These are phyloP conservation scores for Arthrobotrys iridis DNA, from an alignment of 2,329 filamentous ascomycete genomes.

Conservation along the genomic window DNA sequence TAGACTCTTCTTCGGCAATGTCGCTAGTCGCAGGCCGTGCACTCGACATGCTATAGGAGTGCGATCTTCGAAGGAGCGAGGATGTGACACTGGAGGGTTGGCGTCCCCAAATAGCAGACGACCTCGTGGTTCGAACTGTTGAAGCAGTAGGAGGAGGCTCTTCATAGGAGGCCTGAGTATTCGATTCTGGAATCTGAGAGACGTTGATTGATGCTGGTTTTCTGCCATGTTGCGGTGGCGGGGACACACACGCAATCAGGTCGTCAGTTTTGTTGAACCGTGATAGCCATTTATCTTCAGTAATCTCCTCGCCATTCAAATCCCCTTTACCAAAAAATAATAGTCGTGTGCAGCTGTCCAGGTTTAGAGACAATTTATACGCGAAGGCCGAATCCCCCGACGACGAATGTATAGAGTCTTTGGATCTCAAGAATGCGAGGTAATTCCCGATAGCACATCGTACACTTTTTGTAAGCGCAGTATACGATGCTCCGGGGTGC, in stretches of 20 bases:
- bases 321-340: constrained; percentile 50
- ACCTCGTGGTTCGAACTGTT: constrained; percentile 30
- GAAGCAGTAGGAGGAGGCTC: constrained; percentile 47
- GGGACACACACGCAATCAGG: constrained; percentile 44
- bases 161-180: constrained; percentile 36
- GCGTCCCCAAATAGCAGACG: constrained; percentile 45
- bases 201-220: constrained; percentile 42
- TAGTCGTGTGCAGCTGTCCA: constrained; percentile 45
- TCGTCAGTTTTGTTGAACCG: constrained; percentile 51
- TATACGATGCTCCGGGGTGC: constrained; percentile 44
- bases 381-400: constrained; percentile 48
- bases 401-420: constrained; percentile 48
- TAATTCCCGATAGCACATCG: constrained; percentile 52
- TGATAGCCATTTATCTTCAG: constrained; percentile 46
- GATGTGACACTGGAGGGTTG: constrained; percentile 46
- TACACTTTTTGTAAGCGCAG: constrained; percentile 45
- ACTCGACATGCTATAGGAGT: constrained; percentile 48
- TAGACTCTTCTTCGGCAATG: constrained; percentile 52
- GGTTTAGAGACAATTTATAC: constrained; percentile 41
- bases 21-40: constrained; percentile 35
- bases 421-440: constrained; percentile 48
- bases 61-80: constrained; percentile 37
- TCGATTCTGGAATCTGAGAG: constrained; percentile 40
- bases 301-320: constrained; percentile 46
- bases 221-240: constrained; percentile 35